Percentiles rank a stretch among this genome's conserved stretches.
phyloP scores from a whole-genome alignment of 495 filamentous ascomycete species.

The Hypoxylon lienhwacheense region DNA sequence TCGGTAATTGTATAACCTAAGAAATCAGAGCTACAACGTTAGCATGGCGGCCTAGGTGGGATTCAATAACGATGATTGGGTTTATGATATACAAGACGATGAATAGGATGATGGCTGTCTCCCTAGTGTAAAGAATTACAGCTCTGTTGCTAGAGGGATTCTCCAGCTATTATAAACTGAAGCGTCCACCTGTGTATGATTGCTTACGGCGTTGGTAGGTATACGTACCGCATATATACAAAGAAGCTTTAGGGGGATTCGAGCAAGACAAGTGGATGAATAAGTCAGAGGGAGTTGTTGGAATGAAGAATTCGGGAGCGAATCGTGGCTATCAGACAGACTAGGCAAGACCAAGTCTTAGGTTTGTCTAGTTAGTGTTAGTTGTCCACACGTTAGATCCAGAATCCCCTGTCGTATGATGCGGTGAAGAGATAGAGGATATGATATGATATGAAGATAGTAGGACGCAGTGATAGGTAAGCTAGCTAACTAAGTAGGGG shows the following conservation, averaged over 20 bases:
- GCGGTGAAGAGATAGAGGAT: constrained; percentile 40
- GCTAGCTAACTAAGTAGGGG: constrained; percentile 2
- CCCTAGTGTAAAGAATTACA: not conserved
- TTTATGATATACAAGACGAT: not conserved
- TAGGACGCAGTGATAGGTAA: constrained; percentile 6
- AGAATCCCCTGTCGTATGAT: constrained; percentile 24
- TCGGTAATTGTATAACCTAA: constrained; percentile 25
- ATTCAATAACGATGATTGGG: not conserved
- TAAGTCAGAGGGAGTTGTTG: constrained; percentile 5
- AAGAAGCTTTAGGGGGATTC: constrained; percentile 4
- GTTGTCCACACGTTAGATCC: constrained; percentile 24
- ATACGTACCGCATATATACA: constrained; percentile 35
- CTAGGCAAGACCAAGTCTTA: constrained; percentile 24
- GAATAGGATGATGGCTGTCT: not conserved
- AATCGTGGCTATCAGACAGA: constrained; percentile 29
- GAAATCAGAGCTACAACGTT: constrained; percentile 1
- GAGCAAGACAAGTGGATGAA: constrained; percentile 5
- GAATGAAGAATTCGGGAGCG: constrained; percentile 13
- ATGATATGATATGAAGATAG: constrained; percentile 12
- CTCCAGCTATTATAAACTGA: constrained; percentile 1
- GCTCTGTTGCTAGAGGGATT: not conserved
- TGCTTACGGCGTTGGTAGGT: not conserved
- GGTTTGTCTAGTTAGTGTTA: constrained; percentile 28
- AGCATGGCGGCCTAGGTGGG: not conserved
- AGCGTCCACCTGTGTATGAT: constrained; percentile 3